Evolutionary conservation across 176 grass and related monocot species (phyloP).

Genomic region (Areca catechu): DNA sequence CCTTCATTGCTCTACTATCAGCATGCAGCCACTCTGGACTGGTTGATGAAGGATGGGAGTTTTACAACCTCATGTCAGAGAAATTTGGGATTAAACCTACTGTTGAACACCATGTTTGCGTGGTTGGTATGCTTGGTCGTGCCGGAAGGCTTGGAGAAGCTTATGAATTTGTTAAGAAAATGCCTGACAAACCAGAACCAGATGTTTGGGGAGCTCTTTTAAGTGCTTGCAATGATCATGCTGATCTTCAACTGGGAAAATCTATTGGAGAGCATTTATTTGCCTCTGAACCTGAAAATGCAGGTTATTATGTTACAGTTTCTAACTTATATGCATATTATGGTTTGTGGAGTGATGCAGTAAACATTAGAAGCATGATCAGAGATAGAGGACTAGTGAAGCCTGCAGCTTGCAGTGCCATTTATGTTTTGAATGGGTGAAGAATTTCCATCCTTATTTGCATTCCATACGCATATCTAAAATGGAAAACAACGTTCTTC

Average conservation of each 20-base stretch:
- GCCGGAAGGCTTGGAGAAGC: constrained; percentile 51
- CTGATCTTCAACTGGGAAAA: constrained; percentile 44
- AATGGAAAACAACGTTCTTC: too few relatives aligned
- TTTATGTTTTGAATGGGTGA: constrained; percentile 16
- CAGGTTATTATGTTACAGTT: constrained; percentile 71
- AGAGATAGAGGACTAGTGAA: constrained; percentile 49
- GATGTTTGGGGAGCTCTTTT: constrained; percentile 71
- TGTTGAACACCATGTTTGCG: constrained; percentile 59
- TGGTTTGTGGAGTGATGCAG: constrained; percentile 48
- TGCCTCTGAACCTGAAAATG: constrained; percentile 53
- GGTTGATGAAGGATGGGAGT: constrained; percentile 58
- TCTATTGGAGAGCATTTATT: constrained; percentile 48
- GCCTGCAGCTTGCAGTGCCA: constrained; percentile 37
- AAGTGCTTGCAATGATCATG: constrained; percentile 40
- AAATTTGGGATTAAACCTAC: constrained; percentile 50
- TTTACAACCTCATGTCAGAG: constrained; percentile 60
- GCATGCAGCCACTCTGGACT: constrained; percentile 75
- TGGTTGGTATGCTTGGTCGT: constrained; percentile 68
- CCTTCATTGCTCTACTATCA: constrained; percentile 73
- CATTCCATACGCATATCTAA: too few relatives aligned
- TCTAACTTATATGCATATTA: constrained; percentile 62
- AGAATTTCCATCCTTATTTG: not conserved
- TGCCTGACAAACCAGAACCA: constrained; percentile 31
- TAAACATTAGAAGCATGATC: constrained; percentile 43
- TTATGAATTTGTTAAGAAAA: constrained; percentile 39